These are phyloP conservation scores for Eudorina sp. DNA, from an alignment of 139 green algal species.

Conservation along the genomic window DNA sequence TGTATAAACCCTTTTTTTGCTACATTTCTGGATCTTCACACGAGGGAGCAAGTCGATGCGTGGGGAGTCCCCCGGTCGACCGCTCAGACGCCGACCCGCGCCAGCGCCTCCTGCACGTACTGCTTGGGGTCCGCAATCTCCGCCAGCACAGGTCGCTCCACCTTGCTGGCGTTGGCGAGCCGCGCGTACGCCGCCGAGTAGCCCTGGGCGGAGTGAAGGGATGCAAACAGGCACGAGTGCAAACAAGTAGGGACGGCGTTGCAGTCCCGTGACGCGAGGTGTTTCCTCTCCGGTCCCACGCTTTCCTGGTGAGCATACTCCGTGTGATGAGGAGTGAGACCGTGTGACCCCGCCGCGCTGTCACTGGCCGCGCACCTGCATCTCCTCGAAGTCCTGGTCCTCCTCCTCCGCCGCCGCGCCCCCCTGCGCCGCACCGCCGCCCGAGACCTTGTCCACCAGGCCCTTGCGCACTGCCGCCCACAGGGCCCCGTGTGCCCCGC, in stretches of 20 bases:
- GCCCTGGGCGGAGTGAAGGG: slow-evolving; percentile 57
- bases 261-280: no score
- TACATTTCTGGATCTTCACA: no score
- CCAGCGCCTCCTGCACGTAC: slow-evolving; percentile 57
- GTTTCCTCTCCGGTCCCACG: no score
- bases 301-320: no score
- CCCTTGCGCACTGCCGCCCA: slow-evolving; percentile 79
- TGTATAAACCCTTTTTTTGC: no score
- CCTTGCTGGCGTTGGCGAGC: slow-evolving; percentile 83
- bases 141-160: slow-evolving; percentile 70
- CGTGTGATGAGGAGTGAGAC: no score
- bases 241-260: no score
- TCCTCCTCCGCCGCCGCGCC: slow-evolving; percentile 21
- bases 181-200: slow-evolving; percentile 86
- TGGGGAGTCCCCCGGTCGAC: no score
- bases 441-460: slow-evolving; percentile 72
- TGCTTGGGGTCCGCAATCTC: slow-evolving; percentile 71
- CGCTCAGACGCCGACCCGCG: slow-evolving; percentile 25
- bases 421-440: slow-evolving; percentile 24
- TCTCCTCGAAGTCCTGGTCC: slow-evolving; percentile 52
- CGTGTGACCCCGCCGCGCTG: no score
- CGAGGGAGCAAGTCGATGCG: no score
- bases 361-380: slow-evolving; percentile 47
- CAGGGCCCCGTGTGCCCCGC: slow-evolving; percentile 46
- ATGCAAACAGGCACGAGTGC: no score